Base-by-base conservation (phyloP, 169 alveolate genomes). In the Plasmodium inui region DNA sequence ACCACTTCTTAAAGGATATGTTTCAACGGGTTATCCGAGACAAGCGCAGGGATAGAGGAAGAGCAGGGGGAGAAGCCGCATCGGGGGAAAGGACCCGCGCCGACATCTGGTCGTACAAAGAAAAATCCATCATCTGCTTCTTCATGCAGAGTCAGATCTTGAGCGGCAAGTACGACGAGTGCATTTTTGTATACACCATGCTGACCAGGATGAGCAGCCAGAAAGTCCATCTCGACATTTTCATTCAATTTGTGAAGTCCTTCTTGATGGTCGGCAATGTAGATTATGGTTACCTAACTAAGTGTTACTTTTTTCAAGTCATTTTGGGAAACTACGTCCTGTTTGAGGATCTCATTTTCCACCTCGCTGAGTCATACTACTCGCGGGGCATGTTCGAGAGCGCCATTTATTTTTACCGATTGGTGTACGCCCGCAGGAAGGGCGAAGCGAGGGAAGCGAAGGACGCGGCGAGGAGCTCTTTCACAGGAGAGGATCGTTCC, bases 71-170 rank as follows among this genome's bases (percentile, higher is more conserved):
- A 22, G 50, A 22, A 30, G 71, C 17, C 28, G 44, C 46, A 2
- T 1, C 7, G 34, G 50, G n/a, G 4, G 86, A 44, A 28, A 32
- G 28, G 30, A 19, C 34, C 32, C 1, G 10, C 7, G 39, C 46
- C 14, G n/a, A 0, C 5, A 17, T 1, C 37, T 67, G 76, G 76
- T 55, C 74, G 0, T 91, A 91, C 39, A n/a, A 14, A 8, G 92
- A 91, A 76, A 82, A 91, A 67, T 50, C 55, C 14, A 44, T 82
- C 41, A 81, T 91, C 22, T 91, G 81, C 61, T 71, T 91, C 3
- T 71, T 91, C 55, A 91, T 91, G 95, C 95, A 91, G 30, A 9
- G 92, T 9, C 95, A 91, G 30, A 91, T 91, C 46, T 57, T 91
- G 50, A 91, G 82, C 84, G 61, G 44, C 22, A 91, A 91, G 83